Conservation (phyloP, 768 basidiomycete genomes). For the Lentinula detonsa region DNA sequence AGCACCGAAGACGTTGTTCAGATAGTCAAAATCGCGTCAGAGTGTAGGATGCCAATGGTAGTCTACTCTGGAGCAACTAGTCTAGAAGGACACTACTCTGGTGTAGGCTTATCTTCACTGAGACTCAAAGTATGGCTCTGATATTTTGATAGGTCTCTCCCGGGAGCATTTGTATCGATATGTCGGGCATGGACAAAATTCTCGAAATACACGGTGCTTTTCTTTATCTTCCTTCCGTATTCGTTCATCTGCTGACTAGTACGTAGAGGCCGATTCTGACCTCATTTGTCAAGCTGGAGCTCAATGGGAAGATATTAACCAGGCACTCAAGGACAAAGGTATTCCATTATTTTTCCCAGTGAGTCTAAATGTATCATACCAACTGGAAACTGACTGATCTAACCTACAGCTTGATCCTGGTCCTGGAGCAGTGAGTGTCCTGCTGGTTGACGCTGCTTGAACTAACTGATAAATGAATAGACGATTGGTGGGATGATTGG, state of each 20-base stretch:
- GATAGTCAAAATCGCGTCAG: conserved; percentile 69
- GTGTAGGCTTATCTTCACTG: conserved; percentile 33
- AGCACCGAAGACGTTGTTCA: conserved; percentile 80
- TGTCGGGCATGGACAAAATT: conserved; percentile 64
- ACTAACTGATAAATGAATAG: conserved; percentile 21
- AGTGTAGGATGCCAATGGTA: conserved; percentile 69
- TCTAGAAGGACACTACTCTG: conserved; percentile 82
- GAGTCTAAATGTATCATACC: conserved; percentile 15
- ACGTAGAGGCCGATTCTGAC: conserved; percentile 63
- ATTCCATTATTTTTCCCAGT: conserved; percentile 88
- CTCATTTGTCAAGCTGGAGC: conserved; percentile 72
- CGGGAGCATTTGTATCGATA: conserved; percentile 63
- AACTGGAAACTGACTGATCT: neutral
- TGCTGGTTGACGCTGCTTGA: neutral
- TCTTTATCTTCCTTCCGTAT: neutral
- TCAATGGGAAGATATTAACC: conserved; percentile 77
- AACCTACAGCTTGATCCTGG: conserved; percentile 58
- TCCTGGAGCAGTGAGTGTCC: conserved; percentile 52
- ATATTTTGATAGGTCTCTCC: conserved; percentile 23
- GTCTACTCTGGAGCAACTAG: conserved; percentile 84
- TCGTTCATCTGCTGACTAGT: neutral
- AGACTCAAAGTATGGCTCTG: neutral
- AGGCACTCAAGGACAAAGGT: conserved; percentile 55
- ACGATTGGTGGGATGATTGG: conserved; percentile 89
- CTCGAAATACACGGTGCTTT: conserved; percentile 45